Evolutionary conservation across 306 rosid species (phyloP).

Genomic region (Fragaria iinumae): DNA sequence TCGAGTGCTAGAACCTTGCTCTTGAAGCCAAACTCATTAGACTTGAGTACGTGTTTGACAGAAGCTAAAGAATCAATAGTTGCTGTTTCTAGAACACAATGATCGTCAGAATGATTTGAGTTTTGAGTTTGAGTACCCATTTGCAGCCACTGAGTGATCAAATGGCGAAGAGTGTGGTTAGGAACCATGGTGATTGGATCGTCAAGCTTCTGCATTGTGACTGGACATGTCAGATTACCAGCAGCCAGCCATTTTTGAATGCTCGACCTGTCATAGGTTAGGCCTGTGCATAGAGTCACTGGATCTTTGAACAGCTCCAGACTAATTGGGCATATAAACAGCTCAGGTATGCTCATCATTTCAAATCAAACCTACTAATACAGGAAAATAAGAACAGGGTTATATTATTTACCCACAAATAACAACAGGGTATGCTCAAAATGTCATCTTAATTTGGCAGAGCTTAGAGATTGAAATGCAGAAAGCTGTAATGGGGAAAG

Average conservation of each 20-base stretch:
- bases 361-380: conserved; percentile 9
- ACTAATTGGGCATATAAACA: conserved; percentile 83
- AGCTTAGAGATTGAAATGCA: neutral
- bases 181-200: conserved; percentile 74
- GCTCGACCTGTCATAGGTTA: conserved; percentile 81
- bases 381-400: neutral
- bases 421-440: neutral
- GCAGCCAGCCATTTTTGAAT: conserved; percentile 71
- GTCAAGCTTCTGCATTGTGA: conserved; percentile 89
- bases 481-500: neutral
- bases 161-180: conserved; percentile 74
- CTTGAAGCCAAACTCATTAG: conserved; percentile 34
- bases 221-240: conserved; percentile 88
- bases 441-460: neutral
- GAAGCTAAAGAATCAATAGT: conserved; percentile 41
- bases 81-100: conserved; percentile 30
- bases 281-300: conserved; percentile 80
- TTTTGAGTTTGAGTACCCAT: conserved; percentile 24
- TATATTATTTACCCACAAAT: neutral
- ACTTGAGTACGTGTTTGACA: conserved; percentile 49
- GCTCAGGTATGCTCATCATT: conserved; percentile 63
- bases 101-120: conserved; percentile 31
- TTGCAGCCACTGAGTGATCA: conserved; percentile 71
- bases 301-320: conserved; percentile 84
- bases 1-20: conserved; percentile 54